Percentiles rank a stretch among this genome's conserved stretches.
Evolutionary conservation across 179 eudicot genomes (phyloP).

Genomic region (Corrigiola litoralis): DNA sequence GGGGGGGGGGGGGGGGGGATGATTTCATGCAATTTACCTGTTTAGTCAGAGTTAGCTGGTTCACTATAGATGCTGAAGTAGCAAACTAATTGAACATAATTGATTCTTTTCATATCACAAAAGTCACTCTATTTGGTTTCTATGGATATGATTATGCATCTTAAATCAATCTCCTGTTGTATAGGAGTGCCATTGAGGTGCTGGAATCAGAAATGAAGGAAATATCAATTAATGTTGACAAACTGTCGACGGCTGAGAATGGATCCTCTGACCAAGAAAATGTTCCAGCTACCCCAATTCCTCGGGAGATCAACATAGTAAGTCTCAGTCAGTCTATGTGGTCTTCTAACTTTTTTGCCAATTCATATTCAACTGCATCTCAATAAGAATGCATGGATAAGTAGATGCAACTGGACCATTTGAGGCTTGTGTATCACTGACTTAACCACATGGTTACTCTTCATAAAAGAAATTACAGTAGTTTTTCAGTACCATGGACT

Average conservation of each 20-base stretch:
- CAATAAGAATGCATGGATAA: no score
- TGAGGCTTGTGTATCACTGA: no score
- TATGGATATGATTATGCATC: background rate
- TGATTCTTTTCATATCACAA: background rate
- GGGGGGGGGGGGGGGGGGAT: no score
- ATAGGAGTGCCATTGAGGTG: conserved; percentile 89
- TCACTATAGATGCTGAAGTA: background rate
- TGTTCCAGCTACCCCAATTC: conserved; percentile 21
- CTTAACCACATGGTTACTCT: no score
- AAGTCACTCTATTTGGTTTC: background rate
- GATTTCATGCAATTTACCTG: no score
- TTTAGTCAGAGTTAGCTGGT: no score
- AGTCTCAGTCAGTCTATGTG: conserved; percentile 15
- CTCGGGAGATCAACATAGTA: conserved; percentile 46
- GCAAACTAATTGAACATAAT: background rate
- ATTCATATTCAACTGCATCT: no score
- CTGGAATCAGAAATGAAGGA: conserved; percentile 73
- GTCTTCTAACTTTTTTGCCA: background rate
- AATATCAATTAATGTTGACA: conserved; percentile 18
- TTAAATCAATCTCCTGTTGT: background rate
- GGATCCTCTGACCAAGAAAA: conserved; percentile 36
- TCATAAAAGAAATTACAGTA: no score
- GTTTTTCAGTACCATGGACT: no score
- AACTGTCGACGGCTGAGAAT: conserved; percentile 23
- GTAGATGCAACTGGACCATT: no score